Evolutionary conservation across 2,329 filamentous ascomycete genomes (phyloP).

Genomic region (Fusarium azukiicola): DNA sequence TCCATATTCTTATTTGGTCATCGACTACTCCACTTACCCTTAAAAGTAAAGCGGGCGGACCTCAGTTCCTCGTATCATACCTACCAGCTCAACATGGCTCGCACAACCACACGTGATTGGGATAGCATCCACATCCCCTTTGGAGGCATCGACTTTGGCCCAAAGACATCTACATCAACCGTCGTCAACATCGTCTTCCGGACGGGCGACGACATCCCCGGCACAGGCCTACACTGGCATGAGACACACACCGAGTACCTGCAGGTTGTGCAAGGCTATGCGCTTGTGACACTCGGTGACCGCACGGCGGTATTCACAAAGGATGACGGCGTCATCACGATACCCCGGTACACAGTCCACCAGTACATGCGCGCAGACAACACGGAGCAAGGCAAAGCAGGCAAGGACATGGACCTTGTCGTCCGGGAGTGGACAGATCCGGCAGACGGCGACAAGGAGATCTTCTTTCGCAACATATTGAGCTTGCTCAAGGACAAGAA

Average conservation of each 20-base stretch:
- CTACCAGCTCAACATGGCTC: conserved; percentile 25
- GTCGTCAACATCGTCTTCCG: conserved; percentile 35
- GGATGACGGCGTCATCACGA: conserved; percentile 45
- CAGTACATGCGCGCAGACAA: conserved; percentile 47
- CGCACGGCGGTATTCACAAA: conserved; percentile 43
- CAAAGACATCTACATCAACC: neutral
- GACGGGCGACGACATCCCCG: conserved; percentile 27
- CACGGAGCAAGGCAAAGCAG: conserved; percentile 33
- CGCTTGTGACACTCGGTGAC: conserved; percentile 47
- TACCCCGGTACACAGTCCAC: conserved; percentile 47
- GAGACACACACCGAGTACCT: conserved; percentile 46
- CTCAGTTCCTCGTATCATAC: neutral
- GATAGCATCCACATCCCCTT: conserved; percentile 31
- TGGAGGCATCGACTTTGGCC: conserved; percentile 35
- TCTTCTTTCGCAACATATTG: conserved; percentile 50
- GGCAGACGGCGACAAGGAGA: conserved; percentile 46
- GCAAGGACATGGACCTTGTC: conserved; percentile 37
- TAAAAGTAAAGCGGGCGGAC: neutral
- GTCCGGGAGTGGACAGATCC: conserved; percentile 52
- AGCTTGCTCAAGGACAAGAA: conserved; percentile 47
- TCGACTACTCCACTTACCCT: neutral
- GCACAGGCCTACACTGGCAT: conserved; percentile 47
- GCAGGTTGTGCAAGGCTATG: conserved; percentile 45
- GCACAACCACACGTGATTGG: conserved; percentile 31
- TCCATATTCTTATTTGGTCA: neutral